These are phyloP conservation scores for Lippia alba DNA, from an alignment of 305 asterid genomes.

Conservation along the genomic window DNA sequence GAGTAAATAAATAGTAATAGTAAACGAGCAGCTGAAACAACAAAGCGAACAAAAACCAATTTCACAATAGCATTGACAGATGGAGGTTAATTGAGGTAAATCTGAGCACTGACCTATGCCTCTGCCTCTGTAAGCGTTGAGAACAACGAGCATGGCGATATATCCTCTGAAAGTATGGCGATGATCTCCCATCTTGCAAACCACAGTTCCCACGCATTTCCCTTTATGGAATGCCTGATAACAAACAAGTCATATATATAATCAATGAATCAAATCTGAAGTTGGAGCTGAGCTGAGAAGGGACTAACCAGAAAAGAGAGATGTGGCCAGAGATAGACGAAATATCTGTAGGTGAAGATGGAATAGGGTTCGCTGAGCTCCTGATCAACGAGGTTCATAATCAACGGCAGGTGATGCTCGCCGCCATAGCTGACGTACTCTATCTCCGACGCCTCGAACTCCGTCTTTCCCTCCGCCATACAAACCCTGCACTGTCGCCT, in stretches of 20 bases:
- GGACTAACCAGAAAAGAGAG: conserved; percentile 76
- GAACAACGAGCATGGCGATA: conserved; percentile 97
- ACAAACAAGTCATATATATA: conserved; percentile 3
- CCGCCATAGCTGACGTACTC: conserved; percentile 84
- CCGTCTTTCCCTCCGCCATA: conserved; percentile 43
- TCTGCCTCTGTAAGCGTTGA: conserved; percentile 78
- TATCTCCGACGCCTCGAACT: conserved; percentile 54
- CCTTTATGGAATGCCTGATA: conserved; percentile 83
- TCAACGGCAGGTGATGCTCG: conserved; percentile 89
- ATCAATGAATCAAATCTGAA: conserved; percentile 21
- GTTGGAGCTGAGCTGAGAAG: conserved; percentile 1
- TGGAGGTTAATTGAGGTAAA: not conserved
- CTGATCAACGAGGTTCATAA: conserved; percentile 91
- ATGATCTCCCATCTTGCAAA: conserved; percentile 98
- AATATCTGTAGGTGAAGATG: conserved; percentile 95
- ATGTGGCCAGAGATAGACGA: conserved; percentile 96
- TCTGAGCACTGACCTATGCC: conserved; percentile 72
- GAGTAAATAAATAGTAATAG: too few species aligned
- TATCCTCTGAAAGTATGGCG: conserved; percentile 88
- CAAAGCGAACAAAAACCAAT: conserved; percentile 2
- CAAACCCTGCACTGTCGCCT: not conserved
- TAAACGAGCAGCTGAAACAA: too few species aligned
- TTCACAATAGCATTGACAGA: not conserved
- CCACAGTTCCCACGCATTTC: conserved; percentile 92
- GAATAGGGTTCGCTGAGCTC: conserved; percentile 98